Evolutionary conservation across 176 grass and related monocot genomes (phyloP), one percentile per base, ranked within the genome.

Genomic region (Bonia amplexicaulis): DNA sequence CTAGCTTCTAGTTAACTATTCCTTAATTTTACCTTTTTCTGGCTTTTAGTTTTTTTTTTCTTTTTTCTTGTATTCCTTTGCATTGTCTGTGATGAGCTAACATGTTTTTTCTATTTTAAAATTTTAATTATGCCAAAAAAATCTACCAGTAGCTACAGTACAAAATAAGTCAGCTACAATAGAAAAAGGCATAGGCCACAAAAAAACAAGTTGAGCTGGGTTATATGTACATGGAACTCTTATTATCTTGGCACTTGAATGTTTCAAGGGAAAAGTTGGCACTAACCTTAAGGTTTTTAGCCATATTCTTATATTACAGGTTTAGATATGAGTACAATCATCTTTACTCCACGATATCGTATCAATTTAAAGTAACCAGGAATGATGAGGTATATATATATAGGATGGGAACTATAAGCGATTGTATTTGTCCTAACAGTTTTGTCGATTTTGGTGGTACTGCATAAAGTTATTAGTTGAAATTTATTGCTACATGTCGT

Each of bases 31-130:
- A 3, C 3, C 2, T 31, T 33, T 33, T 33, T 33, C 31, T 33
- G 3, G 31, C 0, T 33, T 33, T 33, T 33, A 33, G 0, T 0
- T 33, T 33, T 33, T 33, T 33, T 33, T 0, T 3, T 3, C 3
- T 33, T 33, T 29, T 31, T 33, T 33, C 31, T 31, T 33, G 3
- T 33, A 33, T 33, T 33, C 31, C 2, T 33, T 33, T 33, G 3
- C 0, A 33, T 33, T 33, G 31, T 33, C 31, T 3, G 0, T 33
- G 31, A 33, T 33, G 3, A 33, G 31, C 31, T 33, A 33, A 33
- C 0, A 33, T 33, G 0, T 33, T 3, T 33, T 33, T 33, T 33
- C 2, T 31, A 3, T 3, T 33, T 33, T 33, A 3, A 33, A 33
- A 33, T 33, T 33, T 33, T 33, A 33, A 33, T 33, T 33, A 3